These are phyloP conservation scores for Saussurea involucrata DNA, from an alignment of 129 eudicot genomes.

Conservation along the genomic window DNA sequence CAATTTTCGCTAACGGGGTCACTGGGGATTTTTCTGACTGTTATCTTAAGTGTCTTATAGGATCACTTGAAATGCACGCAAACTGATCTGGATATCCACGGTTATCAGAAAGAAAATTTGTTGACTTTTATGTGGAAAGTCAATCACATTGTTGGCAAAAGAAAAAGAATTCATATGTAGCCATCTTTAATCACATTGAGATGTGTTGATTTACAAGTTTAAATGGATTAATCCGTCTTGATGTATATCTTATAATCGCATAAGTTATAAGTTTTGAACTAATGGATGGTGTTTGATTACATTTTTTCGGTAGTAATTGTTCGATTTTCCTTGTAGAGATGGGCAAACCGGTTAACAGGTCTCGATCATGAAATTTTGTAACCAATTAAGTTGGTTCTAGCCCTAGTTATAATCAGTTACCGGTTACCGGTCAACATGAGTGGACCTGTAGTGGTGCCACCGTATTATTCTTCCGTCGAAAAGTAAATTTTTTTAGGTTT, in stretches of 20 bases:
- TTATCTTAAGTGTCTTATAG: neutral
- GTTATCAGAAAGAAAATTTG: neutral
- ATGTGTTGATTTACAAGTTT: neutral
- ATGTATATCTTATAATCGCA: neutral
- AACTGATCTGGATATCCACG: neutral
- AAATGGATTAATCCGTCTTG: neutral
- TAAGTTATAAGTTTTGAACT: neutral
- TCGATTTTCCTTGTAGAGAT: neutral
- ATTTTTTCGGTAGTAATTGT: neutral
- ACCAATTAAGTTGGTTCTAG: neutral
- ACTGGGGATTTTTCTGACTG: neutral
- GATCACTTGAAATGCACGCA: neutral
- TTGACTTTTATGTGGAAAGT: neutral
- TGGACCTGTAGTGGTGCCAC: too few species aligned
- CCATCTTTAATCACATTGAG: neutral
- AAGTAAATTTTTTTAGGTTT: too few species aligned
- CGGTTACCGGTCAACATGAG: too few species aligned
- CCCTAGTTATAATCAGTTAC: neutral
- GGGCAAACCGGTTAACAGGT: neutral
- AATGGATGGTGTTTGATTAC: neutral
- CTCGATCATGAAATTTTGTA: neutral
- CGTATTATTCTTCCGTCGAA: too few species aligned
- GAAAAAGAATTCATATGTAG: neutral
- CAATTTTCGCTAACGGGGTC: slow-evolving; percentile 41
- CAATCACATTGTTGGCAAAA: neutral